phyloP scores from a whole-genome alignment of 1,284 basidiomycete genomes.

The Volvariella surrecta region DNA sequence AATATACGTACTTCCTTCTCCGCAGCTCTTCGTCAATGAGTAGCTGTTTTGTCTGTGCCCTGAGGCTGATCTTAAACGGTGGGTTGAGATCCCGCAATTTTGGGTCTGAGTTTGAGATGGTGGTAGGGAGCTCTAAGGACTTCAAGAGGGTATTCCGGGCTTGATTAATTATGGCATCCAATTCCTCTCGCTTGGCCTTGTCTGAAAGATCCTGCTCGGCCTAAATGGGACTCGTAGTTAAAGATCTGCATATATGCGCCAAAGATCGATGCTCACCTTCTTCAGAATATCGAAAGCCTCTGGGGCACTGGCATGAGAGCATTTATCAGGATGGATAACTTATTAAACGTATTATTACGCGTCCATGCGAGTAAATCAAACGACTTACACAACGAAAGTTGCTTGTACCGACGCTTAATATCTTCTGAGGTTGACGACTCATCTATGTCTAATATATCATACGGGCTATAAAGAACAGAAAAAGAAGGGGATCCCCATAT shows the following conservation, averaged over 20 bases:
- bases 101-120: constrained; percentile 46
- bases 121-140: constrained; percentile 45
- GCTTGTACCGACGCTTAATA: constrained; percentile 74
- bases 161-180: constrained; percentile 70
- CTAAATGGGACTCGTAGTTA: constrained; percentile 36
- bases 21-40: constrained; percentile 78
- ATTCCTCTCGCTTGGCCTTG: constrained; percentile 62
- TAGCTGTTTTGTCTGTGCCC: constrained; percentile 64
- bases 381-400: constrained; percentile 70
- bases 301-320: constrained; percentile 66
- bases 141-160: constrained; percentile 59
- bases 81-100: constrained; percentile 44
- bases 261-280: constrained; percentile 42
- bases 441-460: constrained; percentile 68
- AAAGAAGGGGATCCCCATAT: neutral
- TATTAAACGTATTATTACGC: constrained; percentile 6
- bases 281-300: constrained; percentile 81
- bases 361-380: constrained; percentile 1
- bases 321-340: constrained; percentile 88
- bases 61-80: constrained; percentile 54
- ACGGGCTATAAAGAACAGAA: constrained; percentile 48
- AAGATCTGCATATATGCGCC: neutral
- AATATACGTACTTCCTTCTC: constrained; percentile 57
- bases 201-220: constrained; percentile 76
- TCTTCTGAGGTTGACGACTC: constrained; percentile 57